Conservation (phyloP, 768 basidiomycete genomes). For the Termitomyces bulborhizus region DNA sequence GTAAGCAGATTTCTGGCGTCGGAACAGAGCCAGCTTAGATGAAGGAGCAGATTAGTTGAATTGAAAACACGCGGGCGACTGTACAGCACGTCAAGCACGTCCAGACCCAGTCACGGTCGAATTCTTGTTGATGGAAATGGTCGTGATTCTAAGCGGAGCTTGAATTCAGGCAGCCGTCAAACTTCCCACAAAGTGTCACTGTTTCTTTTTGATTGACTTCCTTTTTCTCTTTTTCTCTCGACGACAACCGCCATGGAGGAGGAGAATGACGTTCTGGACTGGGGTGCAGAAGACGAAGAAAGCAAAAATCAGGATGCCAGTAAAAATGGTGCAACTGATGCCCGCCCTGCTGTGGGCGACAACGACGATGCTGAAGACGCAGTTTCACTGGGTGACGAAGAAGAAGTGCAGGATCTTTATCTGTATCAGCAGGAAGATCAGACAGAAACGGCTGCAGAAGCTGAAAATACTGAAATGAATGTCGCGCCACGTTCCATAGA, state of each 20-base stretch:
- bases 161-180: constrained; percentile 4
- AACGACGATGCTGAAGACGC: constrained; percentile 50
- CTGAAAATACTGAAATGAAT: not conserved
- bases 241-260: constrained; percentile 44
- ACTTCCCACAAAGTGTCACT: constrained; percentile 9
- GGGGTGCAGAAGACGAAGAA: constrained; percentile 48
- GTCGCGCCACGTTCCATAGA: constrained; percentile 1
- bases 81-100: constrained; percentile 5
- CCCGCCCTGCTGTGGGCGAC: constrained; percentile 25
- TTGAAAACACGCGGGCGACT: not conserved
- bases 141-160: constrained; percentile 14
- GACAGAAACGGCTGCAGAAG: constrained; percentile 3
- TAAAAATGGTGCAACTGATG: constrained; percentile 18
- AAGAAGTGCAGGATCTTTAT: constrained; percentile 57
- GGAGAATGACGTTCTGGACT: constrained; percentile 66
- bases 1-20: constrained; percentile 27
- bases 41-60: not conserved
- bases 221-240: constrained; percentile 5
- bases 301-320: constrained; percentile 18
- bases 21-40: constrained; percentile 32
- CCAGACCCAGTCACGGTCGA: constrained; percentile 14
- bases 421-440: constrained; percentile 17
- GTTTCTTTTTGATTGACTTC: constrained; percentile 9
- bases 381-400: constrained; percentile 69
- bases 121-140: not conserved